Evolutionary conservation across 768 basidiomycete genomes (phyloP).

Genomic region (Termitomyces sp.): DNA sequence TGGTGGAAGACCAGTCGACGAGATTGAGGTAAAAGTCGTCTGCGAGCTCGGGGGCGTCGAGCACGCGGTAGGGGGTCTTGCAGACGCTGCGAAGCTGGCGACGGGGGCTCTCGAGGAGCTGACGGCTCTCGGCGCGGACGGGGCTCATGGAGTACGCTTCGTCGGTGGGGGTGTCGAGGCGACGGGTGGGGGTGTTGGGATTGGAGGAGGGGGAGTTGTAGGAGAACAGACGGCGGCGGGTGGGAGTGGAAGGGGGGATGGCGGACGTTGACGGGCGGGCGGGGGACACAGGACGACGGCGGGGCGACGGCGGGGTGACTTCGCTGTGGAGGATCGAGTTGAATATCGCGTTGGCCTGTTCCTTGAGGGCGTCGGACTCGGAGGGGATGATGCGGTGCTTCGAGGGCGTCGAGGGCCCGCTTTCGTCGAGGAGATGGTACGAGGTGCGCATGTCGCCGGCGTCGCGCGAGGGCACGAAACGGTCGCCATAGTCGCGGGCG

Average conservation of each 20-base stretch:
- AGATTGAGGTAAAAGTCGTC: conserved; percentile 99
- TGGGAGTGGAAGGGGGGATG: conserved; percentile 43
- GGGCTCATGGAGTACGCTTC: conserved; percentile 90
- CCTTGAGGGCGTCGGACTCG: conserved; percentile 75
- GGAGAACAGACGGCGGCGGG: conserved; percentile 58
- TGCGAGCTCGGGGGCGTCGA: conserved; percentile 95
- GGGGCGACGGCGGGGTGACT: conserved; percentile 68
- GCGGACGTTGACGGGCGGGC: conserved; percentile 39
- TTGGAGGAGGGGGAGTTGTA: conserved; percentile 61
- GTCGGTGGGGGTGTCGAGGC: conserved; percentile 80
- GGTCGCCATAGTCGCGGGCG: conserved; percentile 42
- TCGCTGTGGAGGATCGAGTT: conserved; percentile 71
- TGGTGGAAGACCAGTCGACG: conserved; percentile 95
- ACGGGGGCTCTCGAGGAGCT: conserved; percentile 79
- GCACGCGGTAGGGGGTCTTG: conserved; percentile 94
- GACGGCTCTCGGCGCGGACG: conserved; percentile 76
- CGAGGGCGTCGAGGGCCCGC: conserved; percentile 51
- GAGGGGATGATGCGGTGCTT: conserved; percentile 61
- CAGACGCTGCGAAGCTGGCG: conserved; percentile 77
- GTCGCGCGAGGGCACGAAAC: conserved; percentile 68
- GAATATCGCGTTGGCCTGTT: conserved; percentile 84
- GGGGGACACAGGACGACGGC: conserved; percentile 58
- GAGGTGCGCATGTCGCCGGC: conserved; percentile 59
- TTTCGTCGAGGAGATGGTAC: conserved; percentile 60
- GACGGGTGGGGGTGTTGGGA: conserved; percentile 49